Evolutionary conservation across 805 yeast species (phyloP), one percentile per base, ranked within the genome.

Genomic region (Gaillardinia entomophila): DNA sequence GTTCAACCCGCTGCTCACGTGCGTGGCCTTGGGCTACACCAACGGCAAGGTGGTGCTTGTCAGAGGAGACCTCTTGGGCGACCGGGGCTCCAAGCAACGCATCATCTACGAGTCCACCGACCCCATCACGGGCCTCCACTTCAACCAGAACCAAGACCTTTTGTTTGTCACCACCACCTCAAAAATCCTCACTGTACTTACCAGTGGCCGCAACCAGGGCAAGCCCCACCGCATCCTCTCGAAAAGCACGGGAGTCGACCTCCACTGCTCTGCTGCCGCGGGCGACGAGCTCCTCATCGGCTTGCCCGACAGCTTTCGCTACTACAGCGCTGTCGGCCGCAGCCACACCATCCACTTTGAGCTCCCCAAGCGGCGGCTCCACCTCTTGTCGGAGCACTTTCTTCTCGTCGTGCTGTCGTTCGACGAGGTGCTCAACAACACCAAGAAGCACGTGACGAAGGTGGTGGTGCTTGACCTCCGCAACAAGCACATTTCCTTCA

Each of bases 51-150:
- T 89, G 2, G 63, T 89, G 2, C 60, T 89, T 5, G 75, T 89
- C 0, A 62, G 97, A 40, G 98, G 98, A 6, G 97, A 92, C 54
- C 55, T 92, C 20, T 43, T 86, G 5, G 76, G 88, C 45, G 98
- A 92, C 50, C 65, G 95, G 37, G 97, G 97, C 0, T 78, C 95
- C 7, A 75, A 92, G 42, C 97, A 90, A 48, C 65, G 97, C 18
- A 54, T 82, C 0, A 78, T 89, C 1, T 85, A 79, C 50, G 85
- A 82, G 37, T 74, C 79, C 32, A 60, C 68, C 2, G 92, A 86
- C 30, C 95, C 97, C 1, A 71, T 92, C 13, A 90, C 97, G 0
- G 82, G 85, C 0, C 57, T 90, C 1, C 71, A 73, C 18, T 74
- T 89, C 43, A 68, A 68, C 32, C 71, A 74, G 30, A 68, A 68